Percentiles rank a stretch among this genome's conserved stretches.
phyloP scores from a whole-genome alignment of 768 basidiomycete species.

The Tephrocybe rancida region DNA sequence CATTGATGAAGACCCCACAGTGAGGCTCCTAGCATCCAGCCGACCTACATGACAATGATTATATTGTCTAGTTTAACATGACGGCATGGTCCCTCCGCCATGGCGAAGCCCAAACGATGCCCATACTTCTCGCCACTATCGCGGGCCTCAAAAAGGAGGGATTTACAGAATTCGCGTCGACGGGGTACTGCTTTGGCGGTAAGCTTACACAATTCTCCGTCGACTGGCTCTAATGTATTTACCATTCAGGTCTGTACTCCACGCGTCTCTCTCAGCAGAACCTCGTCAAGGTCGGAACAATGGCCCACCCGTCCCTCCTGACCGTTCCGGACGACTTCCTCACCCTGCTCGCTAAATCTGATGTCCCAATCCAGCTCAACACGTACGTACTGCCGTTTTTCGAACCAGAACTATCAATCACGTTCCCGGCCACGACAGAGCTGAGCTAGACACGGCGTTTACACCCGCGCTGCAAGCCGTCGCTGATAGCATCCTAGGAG shows the following conservation, averaged over 20 bases:
- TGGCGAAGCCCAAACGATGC: slow-evolving; percentile 29
- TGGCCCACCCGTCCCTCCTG: slow-evolving; percentile 38
- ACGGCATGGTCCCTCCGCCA: slow-evolving; percentile 34
- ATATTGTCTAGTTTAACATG: slow-evolving; percentile 20
- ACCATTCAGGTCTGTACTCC: slow-evolving; percentile 24
- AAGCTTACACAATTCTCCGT: neutral
- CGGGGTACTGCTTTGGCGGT: slow-evolving; percentile 39
- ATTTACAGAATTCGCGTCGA: slow-evolving; percentile 33
- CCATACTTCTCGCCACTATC: slow-evolving; percentile 32
- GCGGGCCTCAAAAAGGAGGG: slow-evolving; percentile 35
- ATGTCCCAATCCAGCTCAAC: slow-evolving; percentile 18
- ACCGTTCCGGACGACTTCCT: slow-evolving; percentile 35
- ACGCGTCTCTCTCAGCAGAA: slow-evolving; percentile 33
- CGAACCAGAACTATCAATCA: too few species aligned
- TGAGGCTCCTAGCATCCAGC: too few species aligned
- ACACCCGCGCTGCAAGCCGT: slow-evolving; percentile 15
- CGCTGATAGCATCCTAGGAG: slow-evolving; percentile 14
- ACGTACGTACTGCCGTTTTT: too few species aligned
- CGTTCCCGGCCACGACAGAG: too few species aligned
- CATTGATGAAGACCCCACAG: slow-evolving; percentile 16
- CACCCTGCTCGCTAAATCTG: slow-evolving; percentile 11
- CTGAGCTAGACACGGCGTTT: slow-evolving; percentile 14
- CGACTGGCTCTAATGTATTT: too few species aligned
- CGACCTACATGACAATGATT: too few species aligned
- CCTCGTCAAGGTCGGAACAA: slow-evolving; percentile 26